A percentile compares a stretch with the other conserved stretches of the same genome.
Evolutionary conservation across 1,284 basidiomycete species (phyloP).

Genomic region (Lignosus rhinocerotis): DNA sequence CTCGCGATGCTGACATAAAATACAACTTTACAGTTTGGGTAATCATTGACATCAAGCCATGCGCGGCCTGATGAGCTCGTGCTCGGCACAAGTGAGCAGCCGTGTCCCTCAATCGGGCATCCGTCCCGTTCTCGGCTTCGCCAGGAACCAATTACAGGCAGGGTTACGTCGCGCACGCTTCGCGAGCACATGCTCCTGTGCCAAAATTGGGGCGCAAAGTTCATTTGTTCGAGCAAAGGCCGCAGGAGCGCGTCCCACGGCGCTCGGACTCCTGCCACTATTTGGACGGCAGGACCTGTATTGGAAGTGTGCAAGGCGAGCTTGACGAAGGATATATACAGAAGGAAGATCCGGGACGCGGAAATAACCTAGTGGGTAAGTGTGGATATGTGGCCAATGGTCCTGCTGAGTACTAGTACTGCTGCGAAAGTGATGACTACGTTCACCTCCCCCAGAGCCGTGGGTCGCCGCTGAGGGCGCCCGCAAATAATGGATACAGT

Average conservation of each 20-base stretch:
- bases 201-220: conserved; percentile 15
- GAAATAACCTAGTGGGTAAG: conserved; percentile 25
- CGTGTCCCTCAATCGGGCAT: conserved; percentile 19
- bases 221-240: conserved; percentile 9
- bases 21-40: conserved; percentile 16
- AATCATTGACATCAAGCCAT: conserved; percentile 13
- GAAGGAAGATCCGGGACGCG: conserved; percentile 21
- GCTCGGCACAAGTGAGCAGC: conserved; percentile 8
- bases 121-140: conserved; percentile 8
- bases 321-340: conserved; percentile 12
- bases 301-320: conserved; percentile 4
- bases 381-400: conserved; percentile 14
- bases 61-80: conserved; percentile 5
- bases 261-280: not conserved
- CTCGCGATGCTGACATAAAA: conserved; percentile 25
- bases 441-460: conserved; percentile 5
- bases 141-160: conserved; percentile 16
- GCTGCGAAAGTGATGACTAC: conserved; percentile 1
- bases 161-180: conserved; percentile 18
- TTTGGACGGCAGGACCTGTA: conserved; percentile 7
- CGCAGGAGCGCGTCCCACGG: not conserved
- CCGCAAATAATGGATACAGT: conserved; percentile 25
- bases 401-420: conserved; percentile 5
- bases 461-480: conserved; percentile 12
- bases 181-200: conserved; percentile 16